Evolutionary conservation across 2,329 filamentous ascomycete species (phyloP).

Genomic region (Colletotrichum aenigma): DNA sequence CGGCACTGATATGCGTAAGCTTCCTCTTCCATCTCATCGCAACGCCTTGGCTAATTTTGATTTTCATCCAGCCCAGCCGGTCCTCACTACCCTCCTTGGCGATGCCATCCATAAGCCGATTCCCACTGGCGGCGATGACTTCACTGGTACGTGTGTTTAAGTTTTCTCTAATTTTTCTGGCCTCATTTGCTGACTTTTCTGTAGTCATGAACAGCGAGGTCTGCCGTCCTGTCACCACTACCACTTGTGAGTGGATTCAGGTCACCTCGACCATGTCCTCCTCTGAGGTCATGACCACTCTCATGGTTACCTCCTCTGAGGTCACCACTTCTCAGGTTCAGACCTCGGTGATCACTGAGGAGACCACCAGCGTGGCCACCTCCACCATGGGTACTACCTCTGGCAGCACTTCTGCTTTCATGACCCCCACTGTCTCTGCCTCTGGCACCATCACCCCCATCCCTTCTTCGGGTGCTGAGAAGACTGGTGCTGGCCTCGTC

Average conservation of each 20-base stretch:
- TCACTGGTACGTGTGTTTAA: neutral
- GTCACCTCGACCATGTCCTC: neutral
- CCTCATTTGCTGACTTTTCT: neutral
- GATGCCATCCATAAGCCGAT: neutral
- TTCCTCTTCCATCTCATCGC: neutral
- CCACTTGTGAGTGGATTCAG: neutral
- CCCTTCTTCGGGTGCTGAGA: neutral
- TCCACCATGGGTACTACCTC: neutral
- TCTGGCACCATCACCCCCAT: neutral
- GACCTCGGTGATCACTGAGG: neutral
- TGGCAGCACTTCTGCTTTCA: neutral
- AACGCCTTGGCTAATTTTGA: neutral
- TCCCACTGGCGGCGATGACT: neutral
- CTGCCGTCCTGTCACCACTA: neutral
- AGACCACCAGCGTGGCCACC: neutral
- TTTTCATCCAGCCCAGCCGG: neutral
- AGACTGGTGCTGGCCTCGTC: neutral
- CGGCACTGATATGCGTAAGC: neutral
- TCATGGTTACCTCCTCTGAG: neutral
- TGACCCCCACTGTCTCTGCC: neutral
- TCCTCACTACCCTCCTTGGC: neutral
- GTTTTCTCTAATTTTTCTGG: neutral
- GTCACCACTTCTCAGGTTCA: neutral
- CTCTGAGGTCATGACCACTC: neutral
- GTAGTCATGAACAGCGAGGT: neutral